phyloP scores from a whole-genome alignment of 805 yeast species.

The Wickerhamomyces queroliae region DNA sequence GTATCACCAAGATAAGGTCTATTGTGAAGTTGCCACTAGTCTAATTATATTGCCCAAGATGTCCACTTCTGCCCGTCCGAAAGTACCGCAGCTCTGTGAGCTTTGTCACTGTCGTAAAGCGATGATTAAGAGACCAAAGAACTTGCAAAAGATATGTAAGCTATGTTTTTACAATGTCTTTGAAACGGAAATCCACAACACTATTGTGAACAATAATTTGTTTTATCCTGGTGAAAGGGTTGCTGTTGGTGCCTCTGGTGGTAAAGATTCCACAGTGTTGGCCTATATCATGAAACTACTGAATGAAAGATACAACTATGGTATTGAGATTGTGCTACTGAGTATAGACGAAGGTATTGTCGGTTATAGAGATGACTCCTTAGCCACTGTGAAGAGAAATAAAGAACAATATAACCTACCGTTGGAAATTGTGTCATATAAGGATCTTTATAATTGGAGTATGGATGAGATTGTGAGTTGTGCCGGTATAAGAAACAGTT shows the following conservation, averaged over 20 bases:
- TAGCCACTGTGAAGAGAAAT: constrained; percentile 94
- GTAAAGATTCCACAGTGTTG: constrained; percentile 94
- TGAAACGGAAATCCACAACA: constrained; percentile 93
- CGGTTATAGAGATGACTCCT: constrained; percentile 94
- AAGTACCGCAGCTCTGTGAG: constrained; percentile 59
- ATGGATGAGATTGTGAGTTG: constrained; percentile 97
- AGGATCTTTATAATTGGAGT: constrained; percentile 91
- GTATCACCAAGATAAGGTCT: no score
- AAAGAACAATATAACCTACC: constrained; percentile 80
- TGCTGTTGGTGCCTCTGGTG: constrained; percentile 98
- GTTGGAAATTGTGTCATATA: constrained; percentile 75
- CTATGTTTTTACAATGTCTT: constrained; percentile 85
- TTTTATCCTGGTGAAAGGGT: constrained; percentile 80
- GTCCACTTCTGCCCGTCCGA: constrained; percentile 11
- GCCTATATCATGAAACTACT: constrained; percentile 83
- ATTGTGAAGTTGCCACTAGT: no score
- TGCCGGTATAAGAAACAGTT: constrained; percentile 89
- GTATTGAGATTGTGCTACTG: constrained; percentile 74
- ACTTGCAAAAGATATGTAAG: constrained; percentile 83
- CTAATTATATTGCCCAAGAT: not conserved
- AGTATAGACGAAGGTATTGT: constrained; percentile 96
- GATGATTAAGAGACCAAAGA: constrained; percentile 87
- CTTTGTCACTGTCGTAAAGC: constrained; percentile 80
- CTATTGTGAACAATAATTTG: constrained; percentile 64
- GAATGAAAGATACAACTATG: constrained; percentile 85